Evolutionary conservation across 179 eudicot species (phyloP), one percentile per base, ranked within the genome.

Genomic region (Pouteria campechiana): DNA sequence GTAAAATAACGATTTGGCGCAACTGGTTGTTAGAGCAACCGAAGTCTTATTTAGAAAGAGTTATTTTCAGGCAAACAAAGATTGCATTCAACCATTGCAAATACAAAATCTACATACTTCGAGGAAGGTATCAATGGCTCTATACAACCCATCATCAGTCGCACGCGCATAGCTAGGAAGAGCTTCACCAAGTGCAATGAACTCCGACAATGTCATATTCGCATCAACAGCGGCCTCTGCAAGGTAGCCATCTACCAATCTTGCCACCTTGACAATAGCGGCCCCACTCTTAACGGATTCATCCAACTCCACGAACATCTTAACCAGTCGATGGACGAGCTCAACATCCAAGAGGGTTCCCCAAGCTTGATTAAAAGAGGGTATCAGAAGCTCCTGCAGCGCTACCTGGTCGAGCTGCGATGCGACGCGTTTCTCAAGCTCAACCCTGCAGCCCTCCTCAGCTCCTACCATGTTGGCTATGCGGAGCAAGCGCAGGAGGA

Each of bases 121-220:
- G 50, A 89, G 74, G 42, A 74, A 89, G 12, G 81, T 81, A 37
- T 89, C 97, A 46, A 89, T 68, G 39, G 97, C 95, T 0, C 89
- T 68, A 56, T 89, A 89, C 16, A 89, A 68, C 2, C 79, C 81
- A 65, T 89, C 97, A 54, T 85, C 83, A 0, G 46, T 45, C 4
- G 76, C 55, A 9, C 95, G 73, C 8, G 95, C 79, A 53, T 89
- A 86, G 12, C 59, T 39, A 9, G 97, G 95, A 7, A 85, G 63
- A 13, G 73, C 77, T 48, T 69, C 61, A 13, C 93, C 93, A 32
- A 89, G 80, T 5, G 54, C 81, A 14, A 72, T 40, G 37, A 89
- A 85, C 24, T 74, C 83, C 41, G 57, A 32, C 58, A 74, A 27
- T 1, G 42, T 57, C 63, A 85, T 49, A 36, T 74, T 68, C 3